These are phyloP conservation scores for Quercus gilva DNA, from an alignment of 306 rosid genomes.

Conservation along the genomic window DNA sequence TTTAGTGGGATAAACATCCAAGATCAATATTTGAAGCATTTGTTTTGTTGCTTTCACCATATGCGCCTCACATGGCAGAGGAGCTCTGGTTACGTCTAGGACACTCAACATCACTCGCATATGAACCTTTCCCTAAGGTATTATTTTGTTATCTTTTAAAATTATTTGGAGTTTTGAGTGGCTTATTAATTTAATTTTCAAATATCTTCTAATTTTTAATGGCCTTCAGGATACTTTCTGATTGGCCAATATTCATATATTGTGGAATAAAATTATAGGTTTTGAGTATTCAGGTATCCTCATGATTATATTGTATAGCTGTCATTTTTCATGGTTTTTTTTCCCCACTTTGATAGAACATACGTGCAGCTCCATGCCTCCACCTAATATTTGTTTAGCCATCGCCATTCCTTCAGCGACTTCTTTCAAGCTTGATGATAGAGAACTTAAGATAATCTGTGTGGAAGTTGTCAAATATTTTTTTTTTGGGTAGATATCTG, in stretches of 20 bases:
- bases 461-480: not conserved
- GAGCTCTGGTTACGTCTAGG: conserved; percentile 98
- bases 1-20: conserved; percentile 93
- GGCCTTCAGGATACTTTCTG: not conserved
- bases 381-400: not conserved
- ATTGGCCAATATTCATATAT: not conserved
- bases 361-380: not conserved
- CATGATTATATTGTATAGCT: not conserved
- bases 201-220: not conserved
- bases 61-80: conserved; percentile 95
- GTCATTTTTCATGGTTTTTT: not conserved
- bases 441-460: not conserved
- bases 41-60: conserved; percentile 85
- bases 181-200: conserved; percentile 16
- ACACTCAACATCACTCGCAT: conserved; percentile 65
- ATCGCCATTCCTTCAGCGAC: not conserved
- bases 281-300: not conserved
- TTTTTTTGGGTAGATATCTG: not conserved
- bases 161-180: conserved; percentile 7
- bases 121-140: conserved; percentile 85
- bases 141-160: conserved; percentile 14
- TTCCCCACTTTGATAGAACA: not conserved
- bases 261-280: not conserved
- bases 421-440: not conserved
- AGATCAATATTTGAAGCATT: conserved; percentile 68